Base-by-base conservation (phyloP, 495 filamentous ascomycete species). In the Hypoxylon perforatum region DNA sequence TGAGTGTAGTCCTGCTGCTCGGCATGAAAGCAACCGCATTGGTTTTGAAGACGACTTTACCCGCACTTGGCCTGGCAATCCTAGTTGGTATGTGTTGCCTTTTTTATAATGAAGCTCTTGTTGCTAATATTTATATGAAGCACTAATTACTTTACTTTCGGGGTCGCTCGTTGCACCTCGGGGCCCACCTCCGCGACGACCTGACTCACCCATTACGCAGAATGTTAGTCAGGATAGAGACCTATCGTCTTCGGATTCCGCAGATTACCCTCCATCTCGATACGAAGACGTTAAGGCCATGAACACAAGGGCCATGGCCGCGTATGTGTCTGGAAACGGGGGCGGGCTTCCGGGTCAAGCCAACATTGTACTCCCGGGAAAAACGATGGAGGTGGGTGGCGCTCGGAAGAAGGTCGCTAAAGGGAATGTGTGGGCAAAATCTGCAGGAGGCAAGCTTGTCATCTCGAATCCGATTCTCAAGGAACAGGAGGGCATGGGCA, bases 381-480 rank as follows among this genome's bases (percentile, higher is more conserved):
- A 33, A 33, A 33, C 48, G 12, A 38, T 28, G 48, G 48, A 36
- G 15, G 38, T 52, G 48, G 21, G 35, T 50, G 66, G 30, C 53
- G 30, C 12, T 69, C 67, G 45, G 65, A 76, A 56, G 81, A 80
- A 67, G 70, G 67, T 45, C 36, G 59, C 21, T 10, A 78, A 76
- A 33, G 61, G 57, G 3, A 73, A 63, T 22, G 51, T 73, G 19
- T 75, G 71, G 39, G 42, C 56, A 9, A 76, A 71, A 49, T 41
- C 66, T 25, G 62, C 58, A 30, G 64, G 67, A 38, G 75, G 73
- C 38, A 84, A 75, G 45, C 54, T 83, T 6, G 63, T 71, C 10
- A 86, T 86, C 47, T 81, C 83, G 19, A 75, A 78, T n/a, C 84
- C 84, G 21, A 74, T 86, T 49, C 56, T 82, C 36, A 45, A 58